phyloP scores from a whole-genome alignment of 208 protist genomes.

The Novymonas esmeraldas region DNA sequence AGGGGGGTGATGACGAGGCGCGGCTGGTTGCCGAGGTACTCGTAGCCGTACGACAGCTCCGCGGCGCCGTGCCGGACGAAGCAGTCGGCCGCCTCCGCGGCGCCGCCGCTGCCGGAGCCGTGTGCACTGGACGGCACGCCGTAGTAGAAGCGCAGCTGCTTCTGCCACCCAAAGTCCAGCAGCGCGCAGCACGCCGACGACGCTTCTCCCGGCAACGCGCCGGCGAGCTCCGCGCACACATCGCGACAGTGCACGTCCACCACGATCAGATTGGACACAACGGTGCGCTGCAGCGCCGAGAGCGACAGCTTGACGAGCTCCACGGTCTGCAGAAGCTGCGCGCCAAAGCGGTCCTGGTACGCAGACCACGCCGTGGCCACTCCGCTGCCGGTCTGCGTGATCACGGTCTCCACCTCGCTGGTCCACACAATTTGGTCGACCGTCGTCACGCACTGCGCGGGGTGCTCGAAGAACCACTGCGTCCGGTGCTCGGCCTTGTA shows the following conservation, averaged over 20 bases:
- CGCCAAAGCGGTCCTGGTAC: constrained; percentile 80
- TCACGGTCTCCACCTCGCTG: constrained; percentile 80
- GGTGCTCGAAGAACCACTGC: constrained; percentile 92
- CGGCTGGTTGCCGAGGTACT: constrained; percentile 95
- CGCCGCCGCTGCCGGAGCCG: constrained; percentile 23
- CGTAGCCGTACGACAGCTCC: constrained; percentile 92
- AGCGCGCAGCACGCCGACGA: constrained; percentile 39
- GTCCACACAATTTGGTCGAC: constrained; percentile 94
- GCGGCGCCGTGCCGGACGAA: constrained; percentile 87
- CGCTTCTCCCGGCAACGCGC: constrained; percentile 9
- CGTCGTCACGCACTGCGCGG: constrained; percentile 91
- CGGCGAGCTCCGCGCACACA: constrained; percentile 78
- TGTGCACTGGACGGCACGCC: constrained; percentile 26
- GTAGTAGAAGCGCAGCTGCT: constrained; percentile 95
- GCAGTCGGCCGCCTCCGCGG: constrained; percentile 35
- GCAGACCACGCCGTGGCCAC: constrained; percentile 35
- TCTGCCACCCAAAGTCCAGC: constrained; percentile 93
- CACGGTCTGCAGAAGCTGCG: constrained; percentile 85
- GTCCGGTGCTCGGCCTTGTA: constrained; percentile 65
- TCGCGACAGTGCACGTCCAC: constrained; percentile 96
- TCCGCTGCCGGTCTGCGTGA: constrained; percentile 32
- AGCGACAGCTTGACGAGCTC: constrained; percentile 88
- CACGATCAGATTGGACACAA: constrained; percentile 94
- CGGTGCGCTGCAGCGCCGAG: constrained; percentile 78
- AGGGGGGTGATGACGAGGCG: constrained; percentile 97